These are phyloP conservation scores for Ogataea nonfermentans DNA, from an alignment of 805 yeast genomes.

Conservation along the genomic window DNA sequence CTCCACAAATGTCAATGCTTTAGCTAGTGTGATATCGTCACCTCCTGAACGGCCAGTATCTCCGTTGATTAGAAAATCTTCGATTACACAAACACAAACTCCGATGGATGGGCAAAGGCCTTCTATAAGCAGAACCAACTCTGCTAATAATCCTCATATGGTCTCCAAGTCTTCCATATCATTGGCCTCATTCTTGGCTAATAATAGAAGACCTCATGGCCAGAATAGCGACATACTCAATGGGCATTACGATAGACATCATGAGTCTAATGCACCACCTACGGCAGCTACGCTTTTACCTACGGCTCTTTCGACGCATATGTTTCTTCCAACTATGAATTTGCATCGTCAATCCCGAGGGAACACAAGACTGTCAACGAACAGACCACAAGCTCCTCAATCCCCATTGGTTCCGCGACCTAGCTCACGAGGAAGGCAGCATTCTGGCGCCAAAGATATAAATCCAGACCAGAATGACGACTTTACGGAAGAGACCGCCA, in stretches of 20 bases:
- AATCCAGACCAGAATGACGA: background rate
- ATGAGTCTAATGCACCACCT: slow-evolving; percentile 58
- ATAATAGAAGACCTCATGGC: slow-evolving; percentile 33
- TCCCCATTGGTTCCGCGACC: slow-evolving; percentile 5
- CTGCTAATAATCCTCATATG: slow-evolving; percentile 22
- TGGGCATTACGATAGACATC: slow-evolving; percentile 33
- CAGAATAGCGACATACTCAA: slow-evolving; percentile 9
- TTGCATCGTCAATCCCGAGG: slow-evolving; percentile 26
- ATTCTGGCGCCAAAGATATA: background rate
- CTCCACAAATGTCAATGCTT: slow-evolving; percentile 23
- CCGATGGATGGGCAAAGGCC: slow-evolving; percentile 14
- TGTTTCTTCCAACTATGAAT: slow-evolving; percentile 52
- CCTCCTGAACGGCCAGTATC: slow-evolving; percentile 20
- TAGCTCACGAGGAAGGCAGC: background rate
- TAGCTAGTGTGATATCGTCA: slow-evolving; percentile 19
- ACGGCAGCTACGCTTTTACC: slow-evolving; percentile 57
- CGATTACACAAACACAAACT: slow-evolving; percentile 10
- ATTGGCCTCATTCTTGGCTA: slow-evolving; percentile 39
- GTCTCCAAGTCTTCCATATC: slow-evolving; percentile 41
- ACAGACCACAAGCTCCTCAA: background rate
- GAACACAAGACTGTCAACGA: slow-evolving; percentile 1
- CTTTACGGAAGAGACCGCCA: slow-evolving; percentile 1
- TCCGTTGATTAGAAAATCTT: slow-evolving; percentile 18
- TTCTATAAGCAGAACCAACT: slow-evolving; percentile 13
- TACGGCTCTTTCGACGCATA: slow-evolving; percentile 60